Percentiles rank a stretch among this genome's conserved stretches.
Evolutionary conservation across 2,329 filamentous ascomycete genomes (phyloP).

Genomic region (Lithohypha guttulata): DNA sequence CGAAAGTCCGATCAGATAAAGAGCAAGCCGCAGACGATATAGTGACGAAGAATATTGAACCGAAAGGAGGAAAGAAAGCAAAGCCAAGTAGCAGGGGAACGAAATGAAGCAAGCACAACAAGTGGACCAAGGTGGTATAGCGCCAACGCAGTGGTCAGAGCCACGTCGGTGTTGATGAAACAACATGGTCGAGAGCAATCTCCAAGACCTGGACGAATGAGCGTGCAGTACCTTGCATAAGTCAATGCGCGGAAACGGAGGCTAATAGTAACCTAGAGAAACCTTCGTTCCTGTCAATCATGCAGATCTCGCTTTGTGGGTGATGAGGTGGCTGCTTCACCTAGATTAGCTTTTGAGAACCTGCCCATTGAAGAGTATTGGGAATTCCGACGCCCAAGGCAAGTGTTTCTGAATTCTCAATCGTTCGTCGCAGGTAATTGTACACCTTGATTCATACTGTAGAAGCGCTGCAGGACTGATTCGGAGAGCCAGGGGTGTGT

Average conservation of each 20-base stretch:
- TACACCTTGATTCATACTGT: too few relatives aligned
- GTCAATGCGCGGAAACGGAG: background rate
- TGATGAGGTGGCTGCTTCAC: slow-evolving; percentile 10
- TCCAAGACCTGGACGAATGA: slow-evolving; percentile 4
- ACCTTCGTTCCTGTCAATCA: background rate
- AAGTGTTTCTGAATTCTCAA: too few relatives aligned
- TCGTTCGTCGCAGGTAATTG: too few relatives aligned
- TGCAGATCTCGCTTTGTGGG: slow-evolving; percentile 3
- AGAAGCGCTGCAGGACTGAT: too few relatives aligned
- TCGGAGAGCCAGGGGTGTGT: background rate
- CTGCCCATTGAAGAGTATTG: too few relatives aligned
- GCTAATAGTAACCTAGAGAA: slow-evolving; percentile 3
- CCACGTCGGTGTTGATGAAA: slow-evolving; percentile 8
- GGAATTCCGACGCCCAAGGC: too few relatives aligned
- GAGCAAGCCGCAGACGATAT: slow-evolving; percentile 7
- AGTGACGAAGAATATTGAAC: slow-evolving; percentile 4
- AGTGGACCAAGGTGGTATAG: slow-evolving; percentile 6
- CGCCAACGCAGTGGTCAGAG: slow-evolving; percentile 6
- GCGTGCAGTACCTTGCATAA: slow-evolving; percentile 7
- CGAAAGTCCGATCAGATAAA: slow-evolving; percentile 4
- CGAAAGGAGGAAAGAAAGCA: slow-evolving; percentile 8
- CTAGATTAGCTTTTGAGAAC: too few relatives aligned
- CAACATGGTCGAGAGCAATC: slow-evolving; percentile 7
- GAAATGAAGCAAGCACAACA: slow-evolving; percentile 9
- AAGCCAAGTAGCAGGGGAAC: slow-evolving; percentile 8